phyloP scores from a whole-genome alignment of 805 yeast genomes.

The Isabelozyma pseudorhagii region DNA sequence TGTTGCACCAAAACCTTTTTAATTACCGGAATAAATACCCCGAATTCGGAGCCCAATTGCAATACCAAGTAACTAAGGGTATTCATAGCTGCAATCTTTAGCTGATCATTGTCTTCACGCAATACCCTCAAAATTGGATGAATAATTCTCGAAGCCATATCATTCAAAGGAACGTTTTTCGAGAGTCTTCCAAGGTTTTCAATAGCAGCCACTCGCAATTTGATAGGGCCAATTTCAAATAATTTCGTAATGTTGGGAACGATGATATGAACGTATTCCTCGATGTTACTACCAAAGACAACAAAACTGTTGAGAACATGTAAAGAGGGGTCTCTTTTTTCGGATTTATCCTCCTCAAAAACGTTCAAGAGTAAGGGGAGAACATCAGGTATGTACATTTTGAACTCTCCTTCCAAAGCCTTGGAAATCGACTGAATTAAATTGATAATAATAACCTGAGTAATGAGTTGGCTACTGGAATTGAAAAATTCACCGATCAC shows the following conservation, averaged over 20 bases:
- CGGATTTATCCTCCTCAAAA: conserved; percentile 67
- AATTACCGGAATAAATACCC: conserved; percentile 81
- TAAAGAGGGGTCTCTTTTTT: conserved; percentile 57
- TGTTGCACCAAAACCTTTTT: conserved; percentile 61
- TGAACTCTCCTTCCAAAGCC: conserved; percentile 91
- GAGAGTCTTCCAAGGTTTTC: conserved; percentile 81
- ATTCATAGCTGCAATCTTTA: conserved; percentile 65
- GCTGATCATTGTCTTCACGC: conserved; percentile 49
- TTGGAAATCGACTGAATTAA: conserved; percentile 80
- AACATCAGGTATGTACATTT: conserved; percentile 72
- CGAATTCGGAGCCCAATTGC: conserved; percentile 82
- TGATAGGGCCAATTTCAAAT: conserved; percentile 67
- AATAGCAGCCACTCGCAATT: conserved; percentile 69
- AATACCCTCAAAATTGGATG: conserved; percentile 81
- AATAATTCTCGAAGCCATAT: conserved; percentile 85
- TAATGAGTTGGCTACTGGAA: conserved; percentile 40
- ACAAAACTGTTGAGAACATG: conserved; percentile 81
- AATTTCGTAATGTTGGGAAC: conserved; percentile 82
- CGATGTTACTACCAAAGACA: conserved; percentile 81
- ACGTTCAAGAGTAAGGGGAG: conserved; percentile 74
- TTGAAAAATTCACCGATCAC: conserved; percentile 73
- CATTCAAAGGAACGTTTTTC: conserved; percentile 67
- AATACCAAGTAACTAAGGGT: conserved; percentile 72
- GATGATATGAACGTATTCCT: conserved; percentile 81
- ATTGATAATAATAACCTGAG: conserved; percentile 76